Conservation (phyloP, 208 protist genomes). For the Leishmania guyanensis region DNA sequence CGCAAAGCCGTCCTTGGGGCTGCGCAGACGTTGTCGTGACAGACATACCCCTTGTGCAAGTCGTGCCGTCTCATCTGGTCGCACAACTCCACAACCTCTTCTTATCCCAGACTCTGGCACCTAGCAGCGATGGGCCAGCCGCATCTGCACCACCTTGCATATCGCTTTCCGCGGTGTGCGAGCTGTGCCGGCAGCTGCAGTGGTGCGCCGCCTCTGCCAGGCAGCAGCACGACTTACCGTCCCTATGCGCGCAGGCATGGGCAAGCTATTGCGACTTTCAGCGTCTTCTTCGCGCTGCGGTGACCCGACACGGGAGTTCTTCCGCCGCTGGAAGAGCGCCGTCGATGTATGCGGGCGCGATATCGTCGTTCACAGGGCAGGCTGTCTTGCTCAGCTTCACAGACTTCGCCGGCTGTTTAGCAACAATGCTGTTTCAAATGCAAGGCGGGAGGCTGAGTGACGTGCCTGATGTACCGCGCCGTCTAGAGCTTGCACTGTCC, state of each 20-base stretch:
- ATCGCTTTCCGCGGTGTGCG: conserved; percentile 11
- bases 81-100: conserved; percentile 4
- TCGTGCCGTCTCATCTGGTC: conserved; percentile 10
- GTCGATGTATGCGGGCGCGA: background rate
- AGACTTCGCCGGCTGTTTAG: conserved; percentile 27
- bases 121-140: background rate
- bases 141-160: background rate
- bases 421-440: conserved; percentile 14
- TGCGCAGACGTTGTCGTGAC: conserved; percentile 28
- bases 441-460: conserved; percentile 15
- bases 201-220: conserved; percentile 11
- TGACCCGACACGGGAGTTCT: background rate
- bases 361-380: background rate
- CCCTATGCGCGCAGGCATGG: conserved; percentile 19
- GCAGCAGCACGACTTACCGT: background rate
- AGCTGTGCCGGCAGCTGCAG: conserved; percentile 22
- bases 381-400: conserved; percentile 12
- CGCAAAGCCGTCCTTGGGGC: conserved; percentile 14
- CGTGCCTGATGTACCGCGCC: conserved; percentile 29
- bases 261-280: conserved; percentile 16
- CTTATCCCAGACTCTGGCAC: background rate
- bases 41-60: conserved; percentile 18
- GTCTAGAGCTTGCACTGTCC: conserved; percentile 25
- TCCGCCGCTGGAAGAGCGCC: background rate
- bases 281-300: conserved; percentile 7